A percentile compares a stretch with the other conserved stretches of the same genome.
phyloP scores from a whole-genome alignment of 306 rosid genomes.

The Prinsepia uniflora region DNA sequence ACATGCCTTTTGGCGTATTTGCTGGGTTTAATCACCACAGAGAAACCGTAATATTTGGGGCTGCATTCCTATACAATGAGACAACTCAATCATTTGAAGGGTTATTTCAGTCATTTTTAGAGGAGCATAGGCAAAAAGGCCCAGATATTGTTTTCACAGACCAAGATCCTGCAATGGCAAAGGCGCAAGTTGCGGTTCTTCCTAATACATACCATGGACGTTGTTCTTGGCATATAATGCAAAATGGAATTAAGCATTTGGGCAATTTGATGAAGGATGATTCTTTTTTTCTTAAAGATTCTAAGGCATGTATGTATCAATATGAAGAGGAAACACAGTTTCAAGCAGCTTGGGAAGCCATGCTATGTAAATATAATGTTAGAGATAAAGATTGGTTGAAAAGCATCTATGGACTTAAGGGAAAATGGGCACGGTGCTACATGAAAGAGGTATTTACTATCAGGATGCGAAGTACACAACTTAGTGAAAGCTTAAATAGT shows the following conservation, averaged over 20 bases:
- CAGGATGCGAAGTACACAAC: background rate
- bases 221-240: background rate
- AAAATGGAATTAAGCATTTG: background rate
- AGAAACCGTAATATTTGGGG: constrained; percentile 3
- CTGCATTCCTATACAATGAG: background rate
- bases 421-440: background rate
- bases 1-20: background rate
- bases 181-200: background rate
- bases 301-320: background rate
- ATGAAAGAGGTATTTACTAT: background rate
- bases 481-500: background rate
- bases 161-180: background rate
- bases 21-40: background rate
- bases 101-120: background rate
- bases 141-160: background rate
- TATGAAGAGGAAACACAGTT: background rate
- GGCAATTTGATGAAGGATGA: background rate
- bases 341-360: background rate
- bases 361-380: background rate
- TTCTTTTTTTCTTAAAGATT: background rate
- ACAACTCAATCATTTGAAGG: background rate
- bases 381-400: background rate
- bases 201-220: background rate
- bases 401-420: background rate
- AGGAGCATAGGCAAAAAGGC: background rate